Percentiles rank a stretch among this genome's conserved stretches.
Evolutionary conservation across 148 eudicot genomes (phyloP).

Genomic region (Linanthus parryae): DNA sequence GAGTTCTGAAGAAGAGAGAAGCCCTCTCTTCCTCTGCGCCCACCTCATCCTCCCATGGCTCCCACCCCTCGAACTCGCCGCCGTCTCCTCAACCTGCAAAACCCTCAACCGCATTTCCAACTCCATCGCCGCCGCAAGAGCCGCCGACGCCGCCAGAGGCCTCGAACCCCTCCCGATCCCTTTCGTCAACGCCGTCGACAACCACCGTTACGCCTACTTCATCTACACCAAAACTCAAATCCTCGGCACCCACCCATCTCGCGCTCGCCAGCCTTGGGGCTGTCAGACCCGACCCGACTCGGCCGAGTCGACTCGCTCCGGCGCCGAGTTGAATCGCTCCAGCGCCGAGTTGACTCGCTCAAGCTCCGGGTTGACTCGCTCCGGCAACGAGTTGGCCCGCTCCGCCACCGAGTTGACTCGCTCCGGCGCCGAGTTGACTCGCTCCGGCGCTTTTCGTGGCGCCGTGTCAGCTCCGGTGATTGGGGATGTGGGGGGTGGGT

Average conservation of each 20-base stretch:
- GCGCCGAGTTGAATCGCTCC: background rate
- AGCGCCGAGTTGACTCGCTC: background rate
- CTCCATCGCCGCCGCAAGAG: constrained; percentile 33
- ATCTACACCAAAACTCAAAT: constrained; percentile 31
- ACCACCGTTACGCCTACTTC: constrained; percentile 52
- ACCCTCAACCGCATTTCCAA: constrained; percentile 35
- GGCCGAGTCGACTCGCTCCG: constrained; percentile 1
- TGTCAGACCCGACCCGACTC: constrained; percentile 9
- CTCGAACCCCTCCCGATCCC: constrained; percentile 55
- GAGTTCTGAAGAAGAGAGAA: no score
- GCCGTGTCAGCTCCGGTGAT: no score
- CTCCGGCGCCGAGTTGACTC: constrained; percentile 2
- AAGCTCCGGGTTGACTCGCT: no score
- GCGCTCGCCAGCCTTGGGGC: constrained; percentile 49
- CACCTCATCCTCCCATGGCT: constrained; percentile 52
- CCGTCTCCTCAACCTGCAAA: constrained; percentile 52
- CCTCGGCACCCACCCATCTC: constrained; percentile 9
- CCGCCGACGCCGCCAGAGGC: constrained; percentile 60
- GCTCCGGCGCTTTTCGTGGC: background rate
- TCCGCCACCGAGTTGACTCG: background rate
- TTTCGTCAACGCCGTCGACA: constrained; percentile 49
- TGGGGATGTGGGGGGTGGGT: constrained; percentile 20
- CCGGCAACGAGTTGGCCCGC: no score
- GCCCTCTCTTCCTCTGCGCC: constrained; percentile 28
- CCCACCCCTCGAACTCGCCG: constrained; percentile 37